Conservation (phyloP, 2,329 filamentous ascomycete species). For the Diplodia sapinea region DNA sequence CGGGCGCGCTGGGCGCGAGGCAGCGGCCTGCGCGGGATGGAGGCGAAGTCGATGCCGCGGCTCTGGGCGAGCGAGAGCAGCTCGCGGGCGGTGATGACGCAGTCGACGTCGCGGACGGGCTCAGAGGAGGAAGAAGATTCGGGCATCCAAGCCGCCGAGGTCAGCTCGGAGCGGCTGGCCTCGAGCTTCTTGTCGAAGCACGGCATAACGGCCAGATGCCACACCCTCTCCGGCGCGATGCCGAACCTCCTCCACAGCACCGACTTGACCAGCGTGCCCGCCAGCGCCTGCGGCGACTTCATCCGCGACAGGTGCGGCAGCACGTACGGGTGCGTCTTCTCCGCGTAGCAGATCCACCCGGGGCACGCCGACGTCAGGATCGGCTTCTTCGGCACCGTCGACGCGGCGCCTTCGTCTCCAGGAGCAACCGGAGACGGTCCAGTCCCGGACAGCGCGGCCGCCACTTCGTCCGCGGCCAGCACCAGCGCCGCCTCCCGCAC, state of each 20-base stretch:
- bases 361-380: constrained; percentile 90
- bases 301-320: constrained; percentile 87
- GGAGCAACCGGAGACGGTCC: constrained; percentile 26
- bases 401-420: constrained; percentile 43
- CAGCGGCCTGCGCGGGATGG: constrained; percentile 66
- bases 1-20: constrained; percentile 53
- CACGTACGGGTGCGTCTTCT: constrained; percentile 95
- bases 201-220: constrained; percentile 96
- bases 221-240: constrained; percentile 79
- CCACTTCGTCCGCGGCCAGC: constrained; percentile 56
- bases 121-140: background rate
- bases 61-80: constrained; percentile 86
- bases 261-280: constrained; percentile 89
- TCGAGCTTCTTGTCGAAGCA: constrained; percentile 99
- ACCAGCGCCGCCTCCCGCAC: constrained; percentile 84
- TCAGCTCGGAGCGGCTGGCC: constrained; percentile 90
- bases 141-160: constrained; percentile 72
- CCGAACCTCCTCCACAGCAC: constrained; percentile 74
- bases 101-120: constrained; percentile 84
- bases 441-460: constrained; percentile 41
- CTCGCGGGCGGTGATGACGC: constrained; percentile 96
- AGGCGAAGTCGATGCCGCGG: constrained; percentile 76
- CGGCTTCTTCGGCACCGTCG: constrained; percentile 62
- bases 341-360: constrained; percentile 98
- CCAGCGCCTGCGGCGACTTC: constrained; percentile 92